Conservation (phyloP, 441 rosid species). For the Manihot esculenta region DNA sequence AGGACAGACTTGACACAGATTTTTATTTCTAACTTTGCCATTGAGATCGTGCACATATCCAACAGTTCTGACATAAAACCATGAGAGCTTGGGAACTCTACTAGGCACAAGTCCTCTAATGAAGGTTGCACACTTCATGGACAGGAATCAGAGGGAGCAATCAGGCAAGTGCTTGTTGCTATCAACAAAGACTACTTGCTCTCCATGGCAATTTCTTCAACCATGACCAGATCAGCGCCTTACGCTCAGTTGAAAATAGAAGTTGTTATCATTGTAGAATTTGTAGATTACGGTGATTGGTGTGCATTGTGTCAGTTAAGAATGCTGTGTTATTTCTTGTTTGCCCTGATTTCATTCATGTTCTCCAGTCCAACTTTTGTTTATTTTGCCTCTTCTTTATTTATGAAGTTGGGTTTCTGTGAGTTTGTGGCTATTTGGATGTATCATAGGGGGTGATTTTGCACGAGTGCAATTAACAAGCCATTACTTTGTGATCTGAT, state of each 20-base stretch:
- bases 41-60: slow-evolving; percentile 29
- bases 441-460: slow-evolving; percentile 14
- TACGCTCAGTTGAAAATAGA: neutral
- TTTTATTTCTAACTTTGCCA: slow-evolving; percentile 23
- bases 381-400: neutral
- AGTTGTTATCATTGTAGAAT: slow-evolving; percentile 7
- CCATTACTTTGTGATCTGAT: slow-evolving; percentile 4
- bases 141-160: neutral
- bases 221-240: neutral
- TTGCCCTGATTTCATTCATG: slow-evolving; percentile 18
- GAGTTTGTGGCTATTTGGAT: slow-evolving; percentile 18
- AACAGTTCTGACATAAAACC: slow-evolving; percentile 13
- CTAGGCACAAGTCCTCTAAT: neutral
- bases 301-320: slow-evolving; percentile 4
- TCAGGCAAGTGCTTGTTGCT: slow-evolving; percentile 15
- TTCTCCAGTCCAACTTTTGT: neutral
- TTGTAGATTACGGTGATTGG: slow-evolving; percentile 26
- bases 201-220: slow-evolving; percentile 6
- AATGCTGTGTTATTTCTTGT: neutral
- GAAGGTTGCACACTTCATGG: slow-evolving; percentile 1
- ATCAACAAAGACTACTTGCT: slow-evolving; percentile 9
- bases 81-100: slow-evolving; percentile 22
- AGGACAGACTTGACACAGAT: slow-evolving; percentile 8
- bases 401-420: slow-evolving; percentile 8
- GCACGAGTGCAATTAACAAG: slow-evolving; percentile 12